Conservation (phyloP, 495 filamentous ascomycete species). For the Hypoxylon lenormandii region DNA sequence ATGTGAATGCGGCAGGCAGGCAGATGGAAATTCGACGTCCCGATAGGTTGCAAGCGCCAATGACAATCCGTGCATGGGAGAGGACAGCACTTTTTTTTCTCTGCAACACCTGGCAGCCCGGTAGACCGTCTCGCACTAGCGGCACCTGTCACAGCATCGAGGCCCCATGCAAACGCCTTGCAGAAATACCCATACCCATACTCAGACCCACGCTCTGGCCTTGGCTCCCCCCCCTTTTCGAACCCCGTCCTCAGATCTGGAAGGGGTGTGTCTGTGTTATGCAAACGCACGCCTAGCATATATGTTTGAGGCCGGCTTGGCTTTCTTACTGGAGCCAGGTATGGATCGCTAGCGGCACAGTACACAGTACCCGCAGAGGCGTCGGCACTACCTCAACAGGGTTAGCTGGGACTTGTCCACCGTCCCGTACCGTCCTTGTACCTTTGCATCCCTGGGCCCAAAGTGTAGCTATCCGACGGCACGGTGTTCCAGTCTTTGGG, state of each 20-base stretch:
- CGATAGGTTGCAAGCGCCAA: slow-evolving; percentile 33
- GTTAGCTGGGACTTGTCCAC: slow-evolving; percentile 28
- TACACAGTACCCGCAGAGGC: slow-evolving; percentile 39
- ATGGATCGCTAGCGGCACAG: slow-evolving; percentile 28
- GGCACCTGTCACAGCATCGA: slow-evolving; percentile 25
- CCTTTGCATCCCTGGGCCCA: slow-evolving; percentile 7
- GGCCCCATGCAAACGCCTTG: slow-evolving; percentile 27
- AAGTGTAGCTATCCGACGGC: slow-evolving; percentile 44
- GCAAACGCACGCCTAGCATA: slow-evolving; percentile 23
- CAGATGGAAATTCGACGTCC: slow-evolving; percentile 23
- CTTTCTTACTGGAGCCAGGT: slow-evolving; percentile 27
- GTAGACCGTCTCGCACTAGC: slow-evolving; percentile 33
- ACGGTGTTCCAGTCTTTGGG: slow-evolving; percentile 29
- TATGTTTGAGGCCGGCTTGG: slow-evolving; percentile 37
- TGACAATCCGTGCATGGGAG: slow-evolving; percentile 30
- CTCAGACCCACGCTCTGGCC: slow-evolving; percentile 10
- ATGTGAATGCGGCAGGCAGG: slow-evolving; percentile 16
- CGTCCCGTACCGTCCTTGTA: slow-evolving; percentile 27
- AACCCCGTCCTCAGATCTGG: slow-evolving; percentile 40
- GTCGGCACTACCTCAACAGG: slow-evolving; percentile 36
- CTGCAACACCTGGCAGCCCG: slow-evolving; percentile 35
- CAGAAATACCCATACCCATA: slow-evolving; percentile 41
- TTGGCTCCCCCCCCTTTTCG: background rate
- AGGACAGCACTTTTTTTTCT: slow-evolving; percentile 9
- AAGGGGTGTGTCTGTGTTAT: slow-evolving; percentile 15